These are phyloP conservation scores for Alternaria conjuncta DNA, from an alignment of 2,329 filamentous ascomycete species.

Conservation along the genomic window DNA sequence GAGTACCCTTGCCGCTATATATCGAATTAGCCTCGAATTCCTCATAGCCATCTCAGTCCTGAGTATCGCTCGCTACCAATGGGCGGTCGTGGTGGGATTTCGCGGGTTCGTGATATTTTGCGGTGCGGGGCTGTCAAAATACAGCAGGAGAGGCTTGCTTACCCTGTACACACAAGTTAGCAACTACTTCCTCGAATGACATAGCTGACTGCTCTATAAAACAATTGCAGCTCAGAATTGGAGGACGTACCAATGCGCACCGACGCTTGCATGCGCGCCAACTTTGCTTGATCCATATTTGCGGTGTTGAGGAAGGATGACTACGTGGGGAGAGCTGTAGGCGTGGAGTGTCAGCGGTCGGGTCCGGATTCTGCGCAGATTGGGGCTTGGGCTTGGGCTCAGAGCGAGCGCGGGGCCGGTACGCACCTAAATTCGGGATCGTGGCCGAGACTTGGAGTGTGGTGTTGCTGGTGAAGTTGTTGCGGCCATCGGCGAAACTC, in stretches of 20 bases:
- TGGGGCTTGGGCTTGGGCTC: constrained; percentile 1
- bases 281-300: constrained; percentile 56
- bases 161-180: constrained; percentile 39
- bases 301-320: constrained; percentile 38
- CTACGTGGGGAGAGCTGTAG: constrained; percentile 27
- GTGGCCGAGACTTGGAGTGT: constrained; percentile 31
- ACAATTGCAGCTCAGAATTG: background rate
- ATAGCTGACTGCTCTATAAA: background rate
- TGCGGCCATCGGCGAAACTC: constrained; percentile 31
- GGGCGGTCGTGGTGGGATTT: constrained; percentile 4
- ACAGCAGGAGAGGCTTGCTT: constrained; percentile 32
- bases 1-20: constrained; percentile 91
- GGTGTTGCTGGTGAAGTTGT: constrained; percentile 35
- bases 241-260: constrained; percentile 52
- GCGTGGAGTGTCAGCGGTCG: constrained; percentile 23
- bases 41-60: background rate
- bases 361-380: constrained; percentile 17
- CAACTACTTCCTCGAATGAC: constrained; percentile 20
- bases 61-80: background rate
- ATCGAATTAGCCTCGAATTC: constrained; percentile 33
- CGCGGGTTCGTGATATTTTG: constrained; percentile 8
- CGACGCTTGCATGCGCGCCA: constrained; percentile 53
- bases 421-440: constrained; percentile 37
- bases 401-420: constrained; percentile 15
- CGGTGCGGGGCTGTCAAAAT: constrained; percentile 29